Evolutionary conservation across 2,329 filamentous ascomycete genomes (phyloP).

Genomic region (Dryadomyces sulphureus): DNA sequence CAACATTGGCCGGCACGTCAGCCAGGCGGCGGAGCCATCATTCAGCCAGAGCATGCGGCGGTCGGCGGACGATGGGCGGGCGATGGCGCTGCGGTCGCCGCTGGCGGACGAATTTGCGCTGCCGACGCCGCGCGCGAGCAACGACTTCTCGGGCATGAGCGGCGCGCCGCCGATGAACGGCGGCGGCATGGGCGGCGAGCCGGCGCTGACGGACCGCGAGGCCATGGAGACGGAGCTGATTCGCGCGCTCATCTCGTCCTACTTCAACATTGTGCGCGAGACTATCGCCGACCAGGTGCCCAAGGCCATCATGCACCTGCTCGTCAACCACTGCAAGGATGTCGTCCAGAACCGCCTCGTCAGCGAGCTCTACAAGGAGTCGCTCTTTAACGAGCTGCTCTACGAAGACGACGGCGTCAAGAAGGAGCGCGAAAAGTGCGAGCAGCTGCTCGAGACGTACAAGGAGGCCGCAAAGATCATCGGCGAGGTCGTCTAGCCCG

Average conservation of each 20-base stretch:
- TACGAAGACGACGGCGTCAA: slow-evolving; percentile 98
- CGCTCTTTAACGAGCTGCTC: slow-evolving; percentile 77
- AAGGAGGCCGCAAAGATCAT: slow-evolving; percentile 97
- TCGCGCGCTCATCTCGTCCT: slow-evolving; percentile 87
- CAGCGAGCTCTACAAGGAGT: slow-evolving; percentile 86
- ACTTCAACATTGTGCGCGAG: slow-evolving; percentile 98
- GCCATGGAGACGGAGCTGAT: slow-evolving; percentile 97
- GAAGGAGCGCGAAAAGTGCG: slow-evolving; percentile 71
- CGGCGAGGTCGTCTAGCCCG: slow-evolving; percentile 86
- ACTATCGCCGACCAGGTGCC: slow-evolving; percentile 98
- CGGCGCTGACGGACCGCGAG: slow-evolving; percentile 86
- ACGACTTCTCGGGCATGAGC: too few relatives aligned
- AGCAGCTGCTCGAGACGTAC: slow-evolving; percentile 88
- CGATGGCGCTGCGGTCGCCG: slow-evolving; percentile 36
- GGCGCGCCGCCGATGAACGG: too few relatives aligned
- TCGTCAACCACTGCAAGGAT: slow-evolving; percentile 97
- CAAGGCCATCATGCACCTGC: slow-evolving; percentile 95
- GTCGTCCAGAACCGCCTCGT: slow-evolving; percentile 95
- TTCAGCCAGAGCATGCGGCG: slow-evolving; percentile 74
- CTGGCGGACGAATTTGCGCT: slow-evolving; percentile 1
- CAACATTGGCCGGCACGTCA: slow-evolving; percentile 48
- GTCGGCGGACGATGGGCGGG: slow-evolving; percentile 37
- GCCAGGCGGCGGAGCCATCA: slow-evolving; percentile 63
- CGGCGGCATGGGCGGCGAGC: slow-evolving; percentile 38
- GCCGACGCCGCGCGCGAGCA: too few relatives aligned